Conservation (phyloP, 1,284 basidiomycete species). For the Ceratobasidium sp. region DNA sequence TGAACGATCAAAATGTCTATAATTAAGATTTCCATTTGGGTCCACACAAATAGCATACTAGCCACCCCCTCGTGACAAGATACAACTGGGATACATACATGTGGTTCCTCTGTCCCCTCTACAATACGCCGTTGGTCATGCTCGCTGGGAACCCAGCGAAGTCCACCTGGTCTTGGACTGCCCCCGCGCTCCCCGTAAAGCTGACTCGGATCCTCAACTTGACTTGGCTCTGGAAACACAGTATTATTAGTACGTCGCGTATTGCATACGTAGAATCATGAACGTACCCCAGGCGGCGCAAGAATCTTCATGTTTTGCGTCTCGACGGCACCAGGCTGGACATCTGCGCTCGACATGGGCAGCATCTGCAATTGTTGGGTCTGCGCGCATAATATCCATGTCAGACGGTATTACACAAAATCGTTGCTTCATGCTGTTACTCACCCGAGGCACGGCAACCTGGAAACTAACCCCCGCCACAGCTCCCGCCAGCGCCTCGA, state of each 20-base stretch:
- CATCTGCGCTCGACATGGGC: conserved; percentile 90
- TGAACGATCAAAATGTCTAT: no score
- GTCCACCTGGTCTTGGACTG: conserved; percentile 93
- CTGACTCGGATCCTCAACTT: conserved; percentile 89
- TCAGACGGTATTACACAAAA: conserved; percentile 35
- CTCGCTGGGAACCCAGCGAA: conserved; percentile 90
- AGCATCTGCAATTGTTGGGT: conserved; percentile 99
- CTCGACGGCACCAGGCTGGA: conserved; percentile 84
- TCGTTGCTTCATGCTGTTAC: conserved; percentile 47
- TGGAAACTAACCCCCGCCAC: conserved; percentile 90
- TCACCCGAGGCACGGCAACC: conserved; percentile 96
- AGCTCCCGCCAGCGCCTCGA: conserved; percentile 63
- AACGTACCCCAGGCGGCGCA: conserved; percentile 86
- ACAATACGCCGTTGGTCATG: conserved; percentile 67
- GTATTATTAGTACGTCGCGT: background rate
- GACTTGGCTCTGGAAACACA: conserved; percentile 73
- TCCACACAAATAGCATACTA: no score
- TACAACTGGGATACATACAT: no score
- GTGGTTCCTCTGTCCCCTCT: background rate
- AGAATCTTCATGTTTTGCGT: conserved; percentile 96
- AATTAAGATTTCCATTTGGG: no score
- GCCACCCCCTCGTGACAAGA: no score
- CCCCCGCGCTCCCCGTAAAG: conserved; percentile 76
- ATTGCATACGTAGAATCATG: background rate
- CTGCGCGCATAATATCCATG: conserved; percentile 60